A percentile compares a stretch with the other conserved stretches of the same genome.
Evolutionary conservation across 2,329 filamentous ascomycete species (phyloP).

Genomic region (Bipolaris sorokiniana): DNA sequence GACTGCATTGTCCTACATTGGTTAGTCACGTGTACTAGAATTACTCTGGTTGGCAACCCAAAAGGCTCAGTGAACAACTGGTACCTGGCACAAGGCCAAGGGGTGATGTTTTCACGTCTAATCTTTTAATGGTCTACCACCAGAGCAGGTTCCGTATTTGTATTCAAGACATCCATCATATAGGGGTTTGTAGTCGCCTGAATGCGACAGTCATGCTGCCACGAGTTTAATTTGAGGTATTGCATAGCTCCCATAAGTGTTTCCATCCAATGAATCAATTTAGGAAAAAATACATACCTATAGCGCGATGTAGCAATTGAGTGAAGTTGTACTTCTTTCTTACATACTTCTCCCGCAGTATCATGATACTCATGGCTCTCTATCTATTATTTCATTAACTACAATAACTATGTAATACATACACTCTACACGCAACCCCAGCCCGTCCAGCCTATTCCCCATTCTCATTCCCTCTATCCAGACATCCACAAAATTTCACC

Average conservation of each 20-base stretch:
- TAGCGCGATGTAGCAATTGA: not conserved
- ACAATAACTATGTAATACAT: not conserved
- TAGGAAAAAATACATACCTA: not conserved
- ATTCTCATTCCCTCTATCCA: not conserved
- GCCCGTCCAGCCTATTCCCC: not conserved
- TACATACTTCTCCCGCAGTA: not conserved
- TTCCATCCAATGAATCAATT: not conserved
- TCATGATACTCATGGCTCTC: not conserved
- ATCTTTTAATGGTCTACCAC: not conserved
- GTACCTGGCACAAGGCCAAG: not conserved
- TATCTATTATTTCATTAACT: not conserved
- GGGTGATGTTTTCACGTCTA: too few relatives aligned
- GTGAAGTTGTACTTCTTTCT: too few relatives aligned
- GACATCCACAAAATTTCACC: not conserved
- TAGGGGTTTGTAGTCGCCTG: not conserved
- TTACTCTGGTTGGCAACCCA: not conserved
- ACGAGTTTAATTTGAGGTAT: not conserved
- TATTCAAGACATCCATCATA: not conserved
- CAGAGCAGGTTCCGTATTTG: not conserved
- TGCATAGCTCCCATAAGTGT: not conserved
- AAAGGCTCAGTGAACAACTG: not conserved
- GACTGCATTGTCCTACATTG: not conserved
- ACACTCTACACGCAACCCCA: not conserved
- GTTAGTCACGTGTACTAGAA: not conserved
- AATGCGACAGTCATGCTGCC: not conserved